Evolutionary conservation across 306 rosid genomes (phyloP), one percentile per base, ranked within the genome.

Genomic region (Acacia acuminata): DNA sequence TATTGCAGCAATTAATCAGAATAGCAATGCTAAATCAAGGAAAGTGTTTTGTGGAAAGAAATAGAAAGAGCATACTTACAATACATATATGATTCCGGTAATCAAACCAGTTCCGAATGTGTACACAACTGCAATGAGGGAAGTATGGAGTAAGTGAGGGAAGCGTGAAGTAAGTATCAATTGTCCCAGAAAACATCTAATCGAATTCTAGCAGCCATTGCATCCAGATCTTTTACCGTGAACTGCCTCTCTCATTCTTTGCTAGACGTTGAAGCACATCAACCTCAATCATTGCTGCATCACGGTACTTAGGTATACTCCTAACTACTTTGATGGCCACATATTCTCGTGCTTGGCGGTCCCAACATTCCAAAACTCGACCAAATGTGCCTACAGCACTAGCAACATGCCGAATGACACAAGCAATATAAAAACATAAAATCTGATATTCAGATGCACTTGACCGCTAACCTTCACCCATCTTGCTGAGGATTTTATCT

Each of bases 361-460:
- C 98, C 98, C 98, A 94, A 90, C 98, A 94, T 88, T 94, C 97
- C 98, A 94, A 88, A 89, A 94, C 98, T 82, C 97, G 97, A 84
- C 98, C 98, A 85, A 94, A 94, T 73, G 98, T 94, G 98, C 98
- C 98, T 94, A 94, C 98, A 94, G 98, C 97, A 93, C 98, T 91
- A 93, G 97, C 93, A 94, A 93, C 32, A 83, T 86, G 97, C 97
- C 80, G 93, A 94, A 89, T 92, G 97, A 91, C 97, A 85, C 89
- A 90, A 87, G 90, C 82, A 89, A 87, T 88, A 88, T 91, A 85
- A 90, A 78, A 90, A 87, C 83, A 84, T 84, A 88, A 93, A 92
- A 91, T 81, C 97, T 87, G 85, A 97, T 84, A 92, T 82, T 88
- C 91, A 93, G 78, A 71, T 88, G 80, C 93, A 90, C 97, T 89